Base-by-base conservation (phyloP, 2,329 filamentous ascomycete species). In the Fusarium zealandicum region DNA sequence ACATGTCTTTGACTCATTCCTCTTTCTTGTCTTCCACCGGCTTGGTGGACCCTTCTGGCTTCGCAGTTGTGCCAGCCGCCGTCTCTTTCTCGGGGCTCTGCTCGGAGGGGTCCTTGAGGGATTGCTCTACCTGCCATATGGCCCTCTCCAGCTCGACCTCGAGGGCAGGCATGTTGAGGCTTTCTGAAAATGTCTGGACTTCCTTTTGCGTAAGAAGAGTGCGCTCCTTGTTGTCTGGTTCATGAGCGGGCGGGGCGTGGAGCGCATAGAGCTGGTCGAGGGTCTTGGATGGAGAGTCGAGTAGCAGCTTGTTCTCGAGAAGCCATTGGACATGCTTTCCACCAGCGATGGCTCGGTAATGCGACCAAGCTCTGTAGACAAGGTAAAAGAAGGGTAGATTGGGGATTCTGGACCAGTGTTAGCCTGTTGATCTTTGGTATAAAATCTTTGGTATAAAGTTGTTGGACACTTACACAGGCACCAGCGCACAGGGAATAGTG, bases 381-480 rank as follows among this genome's bases (percentile, higher is more conserved):
- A 98, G 83, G 73, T 98, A 99, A 79, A 98, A 98, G 80, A 98
- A 98, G 14, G 95, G 95, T 11, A 99, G 80, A 71, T 99, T 97
- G 30, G 93, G 93, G 59, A 97, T 82, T 58, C 91, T 96, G 63
- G 10, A 18, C 25, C 7, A 11, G 11, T 36, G 37, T 53, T 20
- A 40, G 45, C 16, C 7, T 16, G 14, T 7, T 13, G 8, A 13
- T 22, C 17, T 36, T 28, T 18, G 46, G 22, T 42, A 14, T 41
- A 25, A 9, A 11, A 31, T 11, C 13, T n/a, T 17, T 13, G 13
- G 22, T 42, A 14, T 41, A 25, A 9, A 11, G 33, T 11, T n/a
- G n/a, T 17, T 13, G 13, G 20, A 18, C 31, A 79, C 90, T 76
- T 83, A 96, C 92, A 98, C 71, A 38, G 95, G 95, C 36, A 99